phyloP scores from a whole-genome alignment of 495 filamentous ascomycete species.

The Podospora sp. region DNA sequence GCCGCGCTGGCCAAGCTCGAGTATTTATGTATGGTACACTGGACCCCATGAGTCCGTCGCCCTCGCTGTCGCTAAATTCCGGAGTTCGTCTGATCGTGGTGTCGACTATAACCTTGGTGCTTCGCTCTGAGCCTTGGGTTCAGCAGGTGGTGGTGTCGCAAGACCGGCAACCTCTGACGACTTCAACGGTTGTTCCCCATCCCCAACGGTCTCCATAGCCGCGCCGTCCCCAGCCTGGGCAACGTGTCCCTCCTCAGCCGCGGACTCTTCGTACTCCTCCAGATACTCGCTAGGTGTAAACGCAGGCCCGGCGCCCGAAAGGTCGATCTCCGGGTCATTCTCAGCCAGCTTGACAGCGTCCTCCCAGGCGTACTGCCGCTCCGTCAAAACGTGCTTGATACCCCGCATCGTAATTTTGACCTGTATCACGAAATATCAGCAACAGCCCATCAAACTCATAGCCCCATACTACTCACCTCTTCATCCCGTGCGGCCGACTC shows the following conservation, averaged over 20 bases:
- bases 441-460: background rate
- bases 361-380: conserved; percentile 88
- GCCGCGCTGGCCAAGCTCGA: background rate
- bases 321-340: conserved; percentile 65
- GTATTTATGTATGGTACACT: background rate
- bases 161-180: conserved; percentile 10
- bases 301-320: conserved; percentile 50
- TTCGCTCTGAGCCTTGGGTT: conserved; percentile 19
- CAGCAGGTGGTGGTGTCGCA: conserved; percentile 16
- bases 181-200: conserved; percentile 3
- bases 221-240: conserved; percentile 10
- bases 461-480: conserved; percentile 54
- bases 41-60: background rate
- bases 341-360: conserved; percentile 74
- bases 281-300: conserved; percentile 50
- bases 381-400: conserved; percentile 84
- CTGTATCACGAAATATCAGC: conserved; percentile 42
- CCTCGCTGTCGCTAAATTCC: background rate
- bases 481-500: conserved; percentile 62
- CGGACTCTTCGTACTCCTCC: conserved; percentile 26
- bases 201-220: conserved; percentile 8
- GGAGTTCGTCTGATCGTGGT: background rate
- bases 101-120: conserved; percentile 30
- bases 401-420: conserved; percentile 69
- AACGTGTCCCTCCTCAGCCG: no score